Base-by-base conservation (phyloP, 495 filamentous ascomycete species). In the Ramalina peruviana region DNA sequence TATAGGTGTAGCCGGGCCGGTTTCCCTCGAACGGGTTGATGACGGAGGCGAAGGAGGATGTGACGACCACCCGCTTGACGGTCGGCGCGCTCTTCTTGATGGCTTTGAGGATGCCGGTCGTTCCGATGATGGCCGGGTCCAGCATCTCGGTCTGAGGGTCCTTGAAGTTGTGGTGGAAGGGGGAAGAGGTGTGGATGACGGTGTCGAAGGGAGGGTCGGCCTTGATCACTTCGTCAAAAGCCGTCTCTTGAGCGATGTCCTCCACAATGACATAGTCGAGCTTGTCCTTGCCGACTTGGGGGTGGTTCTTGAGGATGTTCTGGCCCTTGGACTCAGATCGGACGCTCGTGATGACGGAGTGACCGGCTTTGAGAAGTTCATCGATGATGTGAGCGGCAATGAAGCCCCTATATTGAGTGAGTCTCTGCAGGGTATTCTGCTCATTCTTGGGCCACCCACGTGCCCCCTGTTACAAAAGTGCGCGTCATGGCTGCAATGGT, bases 151-250 rank as follows among this genome's bases (percentile, higher is more conserved):
- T 92, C 54, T 87, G 70, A 7, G 83, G 74, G 60, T 94, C 84
- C 19, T 69, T 70, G 41, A 73, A 70, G 15, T 78, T 77, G 68
- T 76, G 84, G 61, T 89, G 85, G 68, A 93, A 94, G 4, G 89
- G 88, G 12, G 79, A 83, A 3, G 90, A 88, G 1, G 87, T 94
- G 65, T 97, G 89, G 43, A 95, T 69, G 21, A 97, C 86, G 53
- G 79, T 82, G 52, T 90, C 88, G 52, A 95, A 81, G 3, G 80
- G 83, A 1, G 85, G 83, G 43, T 76, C 65, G 15, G 73, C 78
- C 30, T 64, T 59, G 46, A 80, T 63, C 2, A 71, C 73, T 27
- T 66, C 53, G 47, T 70, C 68, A 57, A 70, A 76, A 12, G 69
- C 68, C 16, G 65, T 65, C 11, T 23, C 23, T 52, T 78, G 52